phyloP scores from a whole-genome alignment of 2,329 filamentous ascomycete species.

The Nannizziopsis arthrosporioides region DNA sequence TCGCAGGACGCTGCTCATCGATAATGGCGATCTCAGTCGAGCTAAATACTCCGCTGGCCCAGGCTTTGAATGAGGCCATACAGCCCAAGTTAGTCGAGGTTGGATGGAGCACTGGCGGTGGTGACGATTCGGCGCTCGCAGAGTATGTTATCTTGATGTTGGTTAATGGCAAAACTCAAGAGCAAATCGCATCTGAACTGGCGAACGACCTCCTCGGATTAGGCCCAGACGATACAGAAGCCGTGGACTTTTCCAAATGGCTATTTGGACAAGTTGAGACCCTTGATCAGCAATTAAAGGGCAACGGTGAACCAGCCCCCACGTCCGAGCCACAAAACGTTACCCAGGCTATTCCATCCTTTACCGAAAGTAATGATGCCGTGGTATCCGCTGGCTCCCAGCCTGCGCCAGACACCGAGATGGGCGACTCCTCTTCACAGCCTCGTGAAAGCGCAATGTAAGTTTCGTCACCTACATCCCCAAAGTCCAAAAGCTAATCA shows the following conservation, averaged over 20 bases:
- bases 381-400: not conserved
- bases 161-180: constrained; percentile 83
- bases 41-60: constrained; percentile 69
- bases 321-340: constrained; percentile 19
- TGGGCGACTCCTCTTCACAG: constrained; percentile 47
- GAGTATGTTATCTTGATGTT: constrained; percentile 98
- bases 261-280: constrained; percentile 75
- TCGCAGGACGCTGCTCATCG: not conserved
- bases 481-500: no score
- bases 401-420: constrained; percentile 52
- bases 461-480: constrained; percentile 13
- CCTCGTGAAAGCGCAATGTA: constrained; percentile 31
- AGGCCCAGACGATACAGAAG: constrained; percentile 68
- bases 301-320: constrained; percentile 33
- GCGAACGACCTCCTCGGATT: constrained; percentile 76
- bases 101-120: constrained; percentile 76
- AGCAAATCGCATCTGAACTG: constrained; percentile 78
- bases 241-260: constrained; percentile 78
- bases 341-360: constrained; percentile 25
- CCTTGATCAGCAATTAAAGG: constrained; percentile 50
- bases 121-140: constrained; percentile 69
- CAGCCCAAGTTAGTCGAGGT: constrained; percentile 86
- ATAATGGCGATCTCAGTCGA: constrained; percentile 66
- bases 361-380: constrained; percentile 23
- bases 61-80: constrained; percentile 69